A percentile compares a stretch with the other conserved stretches of the same genome.
phyloP scores from a whole-genome alignment of 2,329 filamentous ascomycete genomes.

The Didymella pinodella region DNA sequence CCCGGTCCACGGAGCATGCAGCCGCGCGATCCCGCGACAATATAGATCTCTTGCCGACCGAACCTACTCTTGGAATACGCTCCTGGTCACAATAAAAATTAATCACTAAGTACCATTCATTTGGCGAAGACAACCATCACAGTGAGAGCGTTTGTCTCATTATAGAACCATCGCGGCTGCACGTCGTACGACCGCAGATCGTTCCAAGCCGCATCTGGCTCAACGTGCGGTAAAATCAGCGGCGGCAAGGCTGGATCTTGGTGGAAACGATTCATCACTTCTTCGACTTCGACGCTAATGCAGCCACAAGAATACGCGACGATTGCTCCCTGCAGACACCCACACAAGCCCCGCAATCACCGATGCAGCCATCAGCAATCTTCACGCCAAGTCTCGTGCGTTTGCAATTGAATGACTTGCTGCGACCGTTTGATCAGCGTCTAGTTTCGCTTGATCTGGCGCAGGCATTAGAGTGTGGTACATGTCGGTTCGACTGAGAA shows the following conservation, averaged over 20 bases:
- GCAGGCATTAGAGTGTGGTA: slow-evolving; percentile 4
- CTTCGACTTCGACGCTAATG: slow-evolving; percentile 12
- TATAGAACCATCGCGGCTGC: slow-evolving; percentile 6
- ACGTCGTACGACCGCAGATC: slow-evolving; percentile 13
- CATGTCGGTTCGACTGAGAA: background rate
- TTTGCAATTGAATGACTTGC: background rate
- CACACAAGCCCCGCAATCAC: slow-evolving; percentile 17
- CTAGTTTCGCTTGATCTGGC: background rate
- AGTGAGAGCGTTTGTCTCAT: slow-evolving; percentile 9
- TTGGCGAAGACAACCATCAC: slow-evolving; percentile 3
- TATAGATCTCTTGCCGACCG: background rate
- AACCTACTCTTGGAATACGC: background rate
- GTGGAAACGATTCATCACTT: slow-evolving; percentile 16
- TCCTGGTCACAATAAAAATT: background rate
- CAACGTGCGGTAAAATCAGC: slow-evolving; percentile 1
- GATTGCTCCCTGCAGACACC: slow-evolving; percentile 11
- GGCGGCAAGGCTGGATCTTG: slow-evolving; percentile 11
- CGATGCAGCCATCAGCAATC: background rate
- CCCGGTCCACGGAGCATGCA: slow-evolving; percentile 10
- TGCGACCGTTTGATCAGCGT: background rate
- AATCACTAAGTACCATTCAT: background rate
- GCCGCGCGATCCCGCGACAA: slow-evolving; percentile 9
- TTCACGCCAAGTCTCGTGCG: background rate
- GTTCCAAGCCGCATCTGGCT: slow-evolving; percentile 12
- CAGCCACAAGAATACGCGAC: slow-evolving; percentile 18